These are phyloP conservation scores for Betula pendula DNA, from an alignment of 306 rosid genomes.

Conservation along the genomic window DNA sequence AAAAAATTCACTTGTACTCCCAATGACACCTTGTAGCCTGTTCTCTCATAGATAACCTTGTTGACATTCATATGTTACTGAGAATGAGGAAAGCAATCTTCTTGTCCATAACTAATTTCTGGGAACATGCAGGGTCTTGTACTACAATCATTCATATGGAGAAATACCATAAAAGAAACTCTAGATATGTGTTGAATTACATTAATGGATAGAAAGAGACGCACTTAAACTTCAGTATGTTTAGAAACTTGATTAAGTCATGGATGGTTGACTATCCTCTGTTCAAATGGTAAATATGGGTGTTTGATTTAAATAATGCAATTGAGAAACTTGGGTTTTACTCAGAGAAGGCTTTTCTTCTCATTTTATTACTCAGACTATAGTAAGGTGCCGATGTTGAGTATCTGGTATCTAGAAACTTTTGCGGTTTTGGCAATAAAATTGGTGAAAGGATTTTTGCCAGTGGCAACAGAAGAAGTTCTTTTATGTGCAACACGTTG, in stretches of 20 bases:
- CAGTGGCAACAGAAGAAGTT: neutral
- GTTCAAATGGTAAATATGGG: neutral
- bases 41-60: neutral
- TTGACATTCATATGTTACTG: neutral
- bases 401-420: neutral
- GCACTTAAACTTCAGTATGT: neutral
- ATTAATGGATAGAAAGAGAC: neutral
- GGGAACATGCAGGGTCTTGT: neutral
- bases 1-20: neutral
- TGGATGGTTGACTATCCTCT: neutral
- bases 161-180: neutral
- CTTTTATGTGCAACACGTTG: neutral
- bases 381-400: neutral
- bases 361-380: neutral
- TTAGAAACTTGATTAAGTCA: neutral
- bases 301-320: slow-evolving; percentile 1
- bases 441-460: neutral
- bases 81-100: slow-evolving; percentile 6
- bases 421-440: neutral
- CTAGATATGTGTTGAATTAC: neutral
- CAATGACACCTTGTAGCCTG: neutral
- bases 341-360: neutral
- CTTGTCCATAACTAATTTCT: neutral
- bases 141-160: neutral
- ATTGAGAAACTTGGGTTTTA: neutral